Base-by-base conservation (phyloP, 2,329 filamentous ascomycete genomes). In the Trichoderma polysporum region DNA sequence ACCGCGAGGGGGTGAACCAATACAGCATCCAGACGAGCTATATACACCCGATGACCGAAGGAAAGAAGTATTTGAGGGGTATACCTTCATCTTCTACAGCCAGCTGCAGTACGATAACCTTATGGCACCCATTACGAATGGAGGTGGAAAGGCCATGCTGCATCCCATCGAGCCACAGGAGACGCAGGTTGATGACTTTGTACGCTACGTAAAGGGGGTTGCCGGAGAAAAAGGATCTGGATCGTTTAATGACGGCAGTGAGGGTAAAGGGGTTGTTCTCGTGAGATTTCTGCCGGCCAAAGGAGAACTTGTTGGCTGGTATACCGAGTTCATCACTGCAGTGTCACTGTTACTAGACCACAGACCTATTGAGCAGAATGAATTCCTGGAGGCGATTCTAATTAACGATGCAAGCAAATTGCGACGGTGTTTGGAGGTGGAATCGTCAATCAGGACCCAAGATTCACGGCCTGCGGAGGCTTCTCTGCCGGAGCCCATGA, bases 301-400 rank as follows among this genome's bases (percentile, higher is more conserved):
- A 73, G 80, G 84, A 12, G 79, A 83, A 33, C 74, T 83, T 45
- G 73, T 83, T 64, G 81, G 85, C 10, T 97, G 92, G 92, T 92
- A 87, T 68, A 82, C 85, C 17, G 80, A 88, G 2, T 89, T 97
- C 71, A 85, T 90, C 70, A 89, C 84, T 5, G 80, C 88, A 8
- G 86, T 96, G 17, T 91, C 93, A 2, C 76, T 90, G 22, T 83
- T 87, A 53, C 84, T 96, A 13, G 90, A 93, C 68, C 93, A 97
- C 75, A 88, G 93, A 4, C 89, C 93, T 2, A 90, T 97, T 62
- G 89, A 94, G 71, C 93, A 97, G 74, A 93, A 91, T 67, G 94
- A 97, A 72, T 97, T 99, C 69, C 83, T 99, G 2, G 93, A 97
- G 76, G 91, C 91, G 1, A 95, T 99, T 53, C 80, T 98, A 31